Percentiles rank a stretch among this genome's conserved stretches.
These are phyloP conservation scores for Lactifluus volemus DNA, from an alignment of 768 basidiomycete species.

Conservation along the genomic window DNA sequence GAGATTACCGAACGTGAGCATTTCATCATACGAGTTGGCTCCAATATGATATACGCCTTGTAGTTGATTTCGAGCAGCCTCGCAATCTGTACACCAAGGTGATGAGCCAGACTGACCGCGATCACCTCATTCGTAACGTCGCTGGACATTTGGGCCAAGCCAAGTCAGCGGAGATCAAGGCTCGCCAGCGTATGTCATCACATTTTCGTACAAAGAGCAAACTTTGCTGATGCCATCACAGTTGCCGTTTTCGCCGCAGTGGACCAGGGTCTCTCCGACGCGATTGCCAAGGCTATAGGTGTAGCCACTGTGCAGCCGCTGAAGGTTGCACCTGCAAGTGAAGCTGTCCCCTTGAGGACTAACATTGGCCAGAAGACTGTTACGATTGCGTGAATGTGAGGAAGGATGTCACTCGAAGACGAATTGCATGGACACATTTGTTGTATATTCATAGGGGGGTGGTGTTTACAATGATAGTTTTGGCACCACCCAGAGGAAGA, in stretches of 20 bases:
- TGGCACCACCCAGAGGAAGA: background rate
- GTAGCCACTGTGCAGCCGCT: conserved; percentile 51
- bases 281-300: conserved; percentile 70
- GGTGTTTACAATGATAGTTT: background rate
- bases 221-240: conserved; percentile 42
- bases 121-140: conserved; percentile 60
- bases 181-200: conserved; percentile 50
- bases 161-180: conserved; percentile 52
- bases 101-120: conserved; percentile 51
- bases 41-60: conserved; percentile 1
- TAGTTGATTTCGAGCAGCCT: conserved; percentile 83
- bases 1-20: conserved; percentile 73
- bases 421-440: background rate
- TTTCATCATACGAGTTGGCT: background rate
- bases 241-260: conserved; percentile 42
- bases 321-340: conserved; percentile 47
- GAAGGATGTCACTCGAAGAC: background rate
- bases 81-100: conserved; percentile 60
- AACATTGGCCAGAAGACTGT: conserved; percentile 14
- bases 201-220: conserved; percentile 28
- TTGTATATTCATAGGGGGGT: background rate
- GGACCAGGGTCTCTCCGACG: conserved; percentile 62
- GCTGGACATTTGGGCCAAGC: conserved; percentile 51
- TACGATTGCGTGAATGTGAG: background rate
- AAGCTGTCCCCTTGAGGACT: conserved; percentile 44